Percentiles rank a stretch among this genome's conserved stretches.
Evolutionary conservation across 1,139 yeast species (phyloP).

Genomic region (Blastobotrys persicus): DNA sequence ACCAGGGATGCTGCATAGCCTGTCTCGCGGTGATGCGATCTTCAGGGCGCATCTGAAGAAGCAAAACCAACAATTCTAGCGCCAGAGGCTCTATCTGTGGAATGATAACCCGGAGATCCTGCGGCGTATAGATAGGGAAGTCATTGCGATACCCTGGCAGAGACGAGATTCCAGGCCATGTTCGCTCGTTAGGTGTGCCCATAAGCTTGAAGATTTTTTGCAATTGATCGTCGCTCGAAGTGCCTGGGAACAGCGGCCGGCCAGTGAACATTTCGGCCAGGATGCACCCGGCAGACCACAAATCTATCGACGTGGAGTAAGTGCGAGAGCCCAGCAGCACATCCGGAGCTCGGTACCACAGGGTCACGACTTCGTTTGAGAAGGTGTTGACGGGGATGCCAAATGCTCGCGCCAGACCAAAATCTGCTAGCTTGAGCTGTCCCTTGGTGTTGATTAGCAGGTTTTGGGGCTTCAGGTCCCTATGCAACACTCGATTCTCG

Average conservation of each 20-base stretch:
- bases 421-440: conserved; percentile 91
- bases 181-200: conserved; percentile 95
- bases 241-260: conserved; percentile 94
- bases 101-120: conserved; percentile 72
- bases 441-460: conserved; percentile 84
- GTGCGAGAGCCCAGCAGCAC: conserved; percentile 92
- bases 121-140: conserved; percentile 77
- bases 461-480: conserved; percentile 95
- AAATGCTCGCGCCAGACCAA: conserved; percentile 95
- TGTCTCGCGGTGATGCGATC: conserved; percentile 86
- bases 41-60: conserved; percentile 91
- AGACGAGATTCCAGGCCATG: conserved; percentile 92
- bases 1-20: conserved; percentile 95
- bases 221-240: conserved; percentile 92
- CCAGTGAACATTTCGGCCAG: conserved; percentile 98
- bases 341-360: conserved; percentile 99
- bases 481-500: conserved; percentile 88
- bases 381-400: conserved; percentile 98
- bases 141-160: conserved; percentile 82
- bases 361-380: conserved; percentile 94
- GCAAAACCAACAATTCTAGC: conserved; percentile 68
- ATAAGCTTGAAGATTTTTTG: conserved; percentile 81
- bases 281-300: conserved; percentile 99
- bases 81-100: conserved; percentile 79
- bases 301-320: conserved; percentile 93